Base-by-base conservation (phyloP, 1,284 basidiomycete genomes). In the Austroboletus niveus region DNA sequence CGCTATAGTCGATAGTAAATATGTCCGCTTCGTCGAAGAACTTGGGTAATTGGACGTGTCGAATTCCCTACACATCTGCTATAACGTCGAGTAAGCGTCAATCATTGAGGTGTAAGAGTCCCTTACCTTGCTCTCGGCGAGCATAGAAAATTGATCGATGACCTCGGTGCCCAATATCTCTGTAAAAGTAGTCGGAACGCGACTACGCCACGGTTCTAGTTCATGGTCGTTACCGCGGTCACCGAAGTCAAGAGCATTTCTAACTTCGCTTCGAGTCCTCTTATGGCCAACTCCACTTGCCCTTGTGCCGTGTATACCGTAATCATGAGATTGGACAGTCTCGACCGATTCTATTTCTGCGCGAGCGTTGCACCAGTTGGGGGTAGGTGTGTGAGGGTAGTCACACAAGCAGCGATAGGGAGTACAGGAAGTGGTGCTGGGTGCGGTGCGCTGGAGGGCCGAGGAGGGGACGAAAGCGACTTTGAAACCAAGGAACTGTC, bases 401-500 rank as follows among this genome's bases (percentile, higher is more conserved):
- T 34, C 43, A 56, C 48, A 10, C 56, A 55, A 57, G 51, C 29
- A 3, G 51, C 14, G 12, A 49, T 34, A 39, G 67, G 68, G 24
- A 56, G 55, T 22, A 62, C 55, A 35, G 55, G 56, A 53, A 60
- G 56, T n/a, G 60, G 62, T 0, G 64, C 49, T 15, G 63, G 64
- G 0, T 64, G 65, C 29, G 69, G 71, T 10, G 61, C 59, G 39
- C 64, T 63, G 4, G 62, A 57, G 8, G 65, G 61, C 17, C 20
- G 39, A 22, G 39, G 39, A 14, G 60, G 57, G n/a, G 53, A 57
- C 8, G 58, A 62, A 58, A 64, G 51, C 3, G 66, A 64, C 54
- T 59, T 69, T 51, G 64, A 68, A 35, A 76, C 67, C 39, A 78
- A 66, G 11, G 71, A 75, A 17, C 77, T 76, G 51, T 51, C 42